Evolutionary conservation across 2,329 filamentous ascomycete species (phyloP).

Genomic region (Chrysosporium keratinophilum): DNA sequence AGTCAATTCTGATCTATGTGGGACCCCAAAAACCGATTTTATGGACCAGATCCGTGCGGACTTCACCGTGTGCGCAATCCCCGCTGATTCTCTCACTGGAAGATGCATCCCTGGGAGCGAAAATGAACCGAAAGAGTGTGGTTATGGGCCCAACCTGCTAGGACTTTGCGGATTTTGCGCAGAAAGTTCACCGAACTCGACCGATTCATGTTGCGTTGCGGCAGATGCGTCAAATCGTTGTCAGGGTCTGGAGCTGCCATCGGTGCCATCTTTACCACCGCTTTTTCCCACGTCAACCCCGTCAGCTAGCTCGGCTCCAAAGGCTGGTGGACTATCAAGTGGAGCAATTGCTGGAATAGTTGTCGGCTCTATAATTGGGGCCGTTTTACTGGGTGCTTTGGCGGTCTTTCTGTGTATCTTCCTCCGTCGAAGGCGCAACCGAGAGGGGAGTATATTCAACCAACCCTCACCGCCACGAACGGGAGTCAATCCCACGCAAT

Average conservation of each 20-base stretch:
- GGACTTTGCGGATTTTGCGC: slow-evolving; percentile 83
- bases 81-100: slow-evolving; percentile 64
- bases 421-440: slow-evolving; percentile 47
- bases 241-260: slow-evolving; percentile 64
- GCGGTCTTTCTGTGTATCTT: slow-evolving; percentile 46
- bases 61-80: slow-evolving; percentile 78
- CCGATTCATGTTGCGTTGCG: slow-evolving; percentile 87
- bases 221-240: slow-evolving; percentile 66
- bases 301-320: slow-evolving; percentile 34
- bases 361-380: slow-evolving; percentile 64
- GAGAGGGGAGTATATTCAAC: slow-evolving; percentile 70
- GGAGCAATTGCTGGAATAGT: slow-evolving; percentile 71
- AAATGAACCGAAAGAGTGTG: slow-evolving; percentile 83
- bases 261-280: slow-evolving; percentile 49
- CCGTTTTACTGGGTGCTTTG: slow-evolving; percentile 57
- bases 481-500: slow-evolving; percentile 35
- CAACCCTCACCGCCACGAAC: slow-evolving; percentile 62
- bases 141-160: slow-evolving; percentile 58
- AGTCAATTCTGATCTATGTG: slow-evolving; percentile 62
- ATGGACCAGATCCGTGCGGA: slow-evolving; percentile 76
- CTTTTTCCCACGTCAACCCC: slow-evolving; percentile 52
- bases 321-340: slow-evolving; percentile 35
- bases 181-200: slow-evolving; percentile 74
- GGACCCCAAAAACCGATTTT: slow-evolving; percentile 53
- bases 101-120: slow-evolving; percentile 63